These are phyloP conservation scores for Lachnellula hyalina DNA, from an alignment of 2,329 filamentous ascomycete species.

Conservation along the genomic window DNA sequence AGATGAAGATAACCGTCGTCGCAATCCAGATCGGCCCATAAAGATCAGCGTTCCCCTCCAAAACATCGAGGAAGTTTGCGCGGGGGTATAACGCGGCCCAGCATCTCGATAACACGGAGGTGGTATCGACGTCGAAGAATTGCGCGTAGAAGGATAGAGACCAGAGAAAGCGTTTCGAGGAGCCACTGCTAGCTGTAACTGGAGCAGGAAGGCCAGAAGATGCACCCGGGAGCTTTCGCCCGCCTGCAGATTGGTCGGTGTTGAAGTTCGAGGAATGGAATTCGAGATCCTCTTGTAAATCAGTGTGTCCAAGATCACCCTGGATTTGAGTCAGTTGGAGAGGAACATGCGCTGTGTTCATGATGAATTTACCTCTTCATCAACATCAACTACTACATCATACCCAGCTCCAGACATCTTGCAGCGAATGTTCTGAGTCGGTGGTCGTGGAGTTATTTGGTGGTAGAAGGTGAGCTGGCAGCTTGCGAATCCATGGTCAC, in stretches of 20 bases:
- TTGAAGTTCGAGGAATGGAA: conserved; percentile 92
- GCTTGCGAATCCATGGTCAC: conserved; percentile 16
- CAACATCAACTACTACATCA: conserved; percentile 95
- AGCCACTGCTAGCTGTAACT: conserved; percentile 46
- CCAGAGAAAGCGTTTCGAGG: conserved; percentile 86
- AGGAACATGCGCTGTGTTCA: background rate
- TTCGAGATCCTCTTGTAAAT: conserved; percentile 97
- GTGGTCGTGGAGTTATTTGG: background rate
- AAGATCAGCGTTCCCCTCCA: conserved; percentile 93
- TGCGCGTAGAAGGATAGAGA: conserved; percentile 89
- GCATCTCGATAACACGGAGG: conserved; percentile 80
- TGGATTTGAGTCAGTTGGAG: conserved; percentile 36
- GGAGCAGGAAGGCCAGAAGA: conserved; percentile 49
- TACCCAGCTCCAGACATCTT: conserved; percentile 61
- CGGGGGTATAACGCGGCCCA: conserved; percentile 84
- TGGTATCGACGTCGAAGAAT: conserved; percentile 98
- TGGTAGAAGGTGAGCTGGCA: conserved; percentile 11
- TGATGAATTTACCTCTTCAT: conserved; percentile 69
- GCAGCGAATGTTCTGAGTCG: background rate
- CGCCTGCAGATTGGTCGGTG: conserved; percentile 43
- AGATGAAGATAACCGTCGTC: conserved; percentile 90
- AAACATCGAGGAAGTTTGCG: conserved; percentile 91
- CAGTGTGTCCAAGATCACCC: conserved; percentile 96
- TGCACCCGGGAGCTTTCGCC: conserved; percentile 36
- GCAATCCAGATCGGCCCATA: conserved; percentile 99